Percentiles rank a stretch among this genome's conserved stretches.
phyloP scores from a whole-genome alignment of 768 basidiomycete genomes.

The Panus rudis region DNA sequence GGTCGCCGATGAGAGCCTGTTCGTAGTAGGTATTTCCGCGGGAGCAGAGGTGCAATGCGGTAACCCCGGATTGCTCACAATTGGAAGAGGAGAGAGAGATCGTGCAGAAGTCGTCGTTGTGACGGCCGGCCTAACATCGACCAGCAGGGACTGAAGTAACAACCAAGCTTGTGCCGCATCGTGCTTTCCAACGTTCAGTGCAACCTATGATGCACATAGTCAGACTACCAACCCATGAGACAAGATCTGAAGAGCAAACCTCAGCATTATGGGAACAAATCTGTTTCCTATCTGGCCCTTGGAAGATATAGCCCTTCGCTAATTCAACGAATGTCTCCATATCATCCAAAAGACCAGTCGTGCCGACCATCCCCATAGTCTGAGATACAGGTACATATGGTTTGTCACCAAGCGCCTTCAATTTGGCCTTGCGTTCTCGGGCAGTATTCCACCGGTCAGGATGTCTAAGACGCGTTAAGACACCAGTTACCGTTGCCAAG shows the following conservation, averaged over 20 bases:
- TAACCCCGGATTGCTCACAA: slow-evolving; percentile 17
- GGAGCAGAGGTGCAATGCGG: slow-evolving; percentile 37
- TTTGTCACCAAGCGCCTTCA: slow-evolving; percentile 57
- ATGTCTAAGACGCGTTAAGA: too few species aligned
- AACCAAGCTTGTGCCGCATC: slow-evolving; percentile 63
- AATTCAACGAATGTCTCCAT: slow-evolving; percentile 46
- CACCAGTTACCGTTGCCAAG: too few species aligned
- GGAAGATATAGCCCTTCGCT: slow-evolving; percentile 57
- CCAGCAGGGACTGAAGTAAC: slow-evolving; percentile 51
- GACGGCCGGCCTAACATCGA: slow-evolving; percentile 36
- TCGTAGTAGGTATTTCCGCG: slow-evolving; percentile 27
- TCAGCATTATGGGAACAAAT: slow-evolving; percentile 60
- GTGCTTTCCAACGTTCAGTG: slow-evolving; percentile 49
- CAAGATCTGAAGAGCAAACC: slow-evolving; percentile 22
- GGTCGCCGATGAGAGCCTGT: slow-evolving; percentile 21
- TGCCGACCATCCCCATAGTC: slow-evolving; percentile 46
- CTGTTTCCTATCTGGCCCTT: slow-evolving; percentile 35
- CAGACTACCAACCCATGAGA: not conserved
- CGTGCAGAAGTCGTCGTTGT: slow-evolving; percentile 14
- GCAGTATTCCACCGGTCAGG: too few species aligned
- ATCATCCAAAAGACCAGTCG: slow-evolving; percentile 31
- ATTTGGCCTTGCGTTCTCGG: slow-evolving; percentile 26
- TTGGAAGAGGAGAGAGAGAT: slow-evolving; percentile 19
- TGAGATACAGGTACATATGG: slow-evolving; percentile 46
- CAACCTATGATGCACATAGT: slow-evolving; percentile 21